phyloP scores from a whole-genome alignment of 1,284 basidiomycete species.

The Cystobasidium slooffiae region DNA sequence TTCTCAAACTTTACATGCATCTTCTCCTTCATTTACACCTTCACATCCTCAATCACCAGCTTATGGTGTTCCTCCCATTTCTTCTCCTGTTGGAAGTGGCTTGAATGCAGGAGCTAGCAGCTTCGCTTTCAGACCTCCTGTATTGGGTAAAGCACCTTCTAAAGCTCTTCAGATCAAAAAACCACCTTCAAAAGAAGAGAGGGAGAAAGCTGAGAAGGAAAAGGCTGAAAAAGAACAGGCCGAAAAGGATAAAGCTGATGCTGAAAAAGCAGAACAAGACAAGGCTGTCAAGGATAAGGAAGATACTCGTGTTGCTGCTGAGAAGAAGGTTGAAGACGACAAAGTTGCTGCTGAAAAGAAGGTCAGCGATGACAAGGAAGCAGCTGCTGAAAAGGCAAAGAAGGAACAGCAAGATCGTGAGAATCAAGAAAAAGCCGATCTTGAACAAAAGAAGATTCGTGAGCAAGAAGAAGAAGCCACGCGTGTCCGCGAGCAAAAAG shows the following conservation, averaged over 20 bases:
- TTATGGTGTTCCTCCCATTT: constrained; percentile 13
- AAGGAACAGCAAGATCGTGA: constrained; percentile 48
- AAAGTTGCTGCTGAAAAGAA: constrained; percentile 36
- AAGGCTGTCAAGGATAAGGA: constrained; percentile 45
- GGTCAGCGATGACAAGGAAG: constrained; percentile 18
- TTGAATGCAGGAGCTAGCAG: constrained; percentile 35
- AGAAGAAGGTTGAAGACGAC: constrained; percentile 39
- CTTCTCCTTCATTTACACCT: constrained; percentile 47
- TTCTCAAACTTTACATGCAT: constrained; percentile 44
- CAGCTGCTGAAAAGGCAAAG: constrained; percentile 29
- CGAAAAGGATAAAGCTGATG: constrained; percentile 36
- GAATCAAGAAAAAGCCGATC: constrained; percentile 36
- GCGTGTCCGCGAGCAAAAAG: constrained; percentile 56
- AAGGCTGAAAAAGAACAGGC: constrained; percentile 40
- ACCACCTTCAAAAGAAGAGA: constrained; percentile 49
- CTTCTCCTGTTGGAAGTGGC: constrained; percentile 36
- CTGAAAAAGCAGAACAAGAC: constrained; percentile 49
- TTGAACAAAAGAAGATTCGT: constrained; percentile 26
- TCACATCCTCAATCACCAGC: constrained; percentile 41
- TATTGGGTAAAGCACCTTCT: constrained; percentile 44
- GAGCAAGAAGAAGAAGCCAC: constrained; percentile 48
- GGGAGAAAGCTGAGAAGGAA: constrained; percentile 40
- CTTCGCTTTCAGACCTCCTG: constrained; percentile 42
- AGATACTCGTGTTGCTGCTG: constrained; percentile 37
- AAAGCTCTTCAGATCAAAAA: constrained; percentile 51